These are phyloP conservation scores for Clarireedia monteithiana DNA, from an alignment of 2,329 filamentous ascomycete species.

Conservation along the genomic window DNA sequence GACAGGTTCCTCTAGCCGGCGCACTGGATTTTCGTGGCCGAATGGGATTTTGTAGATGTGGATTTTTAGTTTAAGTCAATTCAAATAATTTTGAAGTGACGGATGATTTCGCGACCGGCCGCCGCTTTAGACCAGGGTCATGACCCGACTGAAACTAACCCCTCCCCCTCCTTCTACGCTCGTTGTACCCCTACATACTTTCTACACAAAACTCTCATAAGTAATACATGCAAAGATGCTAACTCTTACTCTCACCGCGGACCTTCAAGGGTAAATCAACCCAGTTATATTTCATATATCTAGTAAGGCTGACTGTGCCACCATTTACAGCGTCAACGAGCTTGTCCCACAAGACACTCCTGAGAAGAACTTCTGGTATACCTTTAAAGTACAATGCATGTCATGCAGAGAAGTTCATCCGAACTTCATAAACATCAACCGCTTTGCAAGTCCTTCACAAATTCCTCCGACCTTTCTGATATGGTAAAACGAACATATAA, in stretches of 20 bases:
- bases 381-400: constrained; percentile 97
- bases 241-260: constrained; percentile 57
- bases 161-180: neutral
- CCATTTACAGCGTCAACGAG: constrained; percentile 66
- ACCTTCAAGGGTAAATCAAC: constrained; percentile 55
- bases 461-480: too few relatives aligned
- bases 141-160: neutral
- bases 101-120: neutral
- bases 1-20: neutral
- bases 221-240: constrained; percentile 41
- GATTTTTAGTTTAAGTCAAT: constrained; percentile 1
- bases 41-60: neutral
- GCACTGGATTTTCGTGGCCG: neutral
- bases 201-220: neutral
- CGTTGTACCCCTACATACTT: constrained; percentile 1
- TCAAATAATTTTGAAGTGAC: constrained; percentile 7
- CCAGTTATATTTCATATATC: neutral
- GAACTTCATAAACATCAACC: constrained; percentile 78
- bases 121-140: constrained; percentile 11
- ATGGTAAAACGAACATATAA: neutral
- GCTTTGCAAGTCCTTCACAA: constrained; percentile 55
- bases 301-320: neutral
- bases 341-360: constrained; percentile 76
- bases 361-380: constrained; percentile 87
- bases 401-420: constrained; percentile 87